A percentile compares a stretch with the other conserved stretches of the same genome.
phyloP scores from a whole-genome alignment of 192 early-diverging fungal genomes.

The Haplosporangium gracile region DNA sequence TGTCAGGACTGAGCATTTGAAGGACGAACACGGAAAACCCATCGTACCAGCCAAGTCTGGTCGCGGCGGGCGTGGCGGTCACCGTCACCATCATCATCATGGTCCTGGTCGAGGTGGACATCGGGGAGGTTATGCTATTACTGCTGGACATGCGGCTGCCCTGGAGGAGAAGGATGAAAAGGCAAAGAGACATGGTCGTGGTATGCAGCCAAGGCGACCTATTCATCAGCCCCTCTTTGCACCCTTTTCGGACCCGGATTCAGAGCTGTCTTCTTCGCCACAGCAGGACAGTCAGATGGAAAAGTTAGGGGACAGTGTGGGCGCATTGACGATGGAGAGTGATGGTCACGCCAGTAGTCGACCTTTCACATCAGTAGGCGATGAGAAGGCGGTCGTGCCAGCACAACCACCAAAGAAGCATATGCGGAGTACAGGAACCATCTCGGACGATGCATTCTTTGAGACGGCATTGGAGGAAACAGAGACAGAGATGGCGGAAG shows the following conservation, averaged over 20 bases:
- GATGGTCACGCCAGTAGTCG: neutral
- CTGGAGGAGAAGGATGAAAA: neutral
- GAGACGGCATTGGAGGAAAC: constrained; percentile 39
- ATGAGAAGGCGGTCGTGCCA: neutral
- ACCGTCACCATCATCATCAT: constrained; percentile 13
- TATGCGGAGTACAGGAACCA: constrained; percentile 37
- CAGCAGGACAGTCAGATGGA: neutral
- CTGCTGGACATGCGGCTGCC: neutral
- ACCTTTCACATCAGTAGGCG: neutral
- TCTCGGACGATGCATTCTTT: constrained; percentile 54
- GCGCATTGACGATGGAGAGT: neutral
- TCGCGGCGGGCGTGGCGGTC: neutral
- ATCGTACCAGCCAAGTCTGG: neutral
- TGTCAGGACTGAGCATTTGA: constrained; percentile 51
- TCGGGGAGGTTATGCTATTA: neutral
- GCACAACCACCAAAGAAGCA: constrained; percentile 30
- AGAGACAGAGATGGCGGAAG: constrained; percentile 20
- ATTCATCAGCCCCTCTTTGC: constrained; percentile 36
- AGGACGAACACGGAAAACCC: constrained; percentile 40
- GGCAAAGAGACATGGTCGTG: constrained; percentile 10
- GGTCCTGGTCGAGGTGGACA: neutral
- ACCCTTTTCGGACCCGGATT: constrained; percentile 25
- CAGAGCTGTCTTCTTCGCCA: neutral
- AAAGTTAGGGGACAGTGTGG: neutral
- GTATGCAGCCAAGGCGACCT: constrained; percentile 12